Evolutionary conservation across 345 rosid species (phyloP), one percentile per base, ranked within the genome.

Genomic region (Brassica rapa): DNA sequence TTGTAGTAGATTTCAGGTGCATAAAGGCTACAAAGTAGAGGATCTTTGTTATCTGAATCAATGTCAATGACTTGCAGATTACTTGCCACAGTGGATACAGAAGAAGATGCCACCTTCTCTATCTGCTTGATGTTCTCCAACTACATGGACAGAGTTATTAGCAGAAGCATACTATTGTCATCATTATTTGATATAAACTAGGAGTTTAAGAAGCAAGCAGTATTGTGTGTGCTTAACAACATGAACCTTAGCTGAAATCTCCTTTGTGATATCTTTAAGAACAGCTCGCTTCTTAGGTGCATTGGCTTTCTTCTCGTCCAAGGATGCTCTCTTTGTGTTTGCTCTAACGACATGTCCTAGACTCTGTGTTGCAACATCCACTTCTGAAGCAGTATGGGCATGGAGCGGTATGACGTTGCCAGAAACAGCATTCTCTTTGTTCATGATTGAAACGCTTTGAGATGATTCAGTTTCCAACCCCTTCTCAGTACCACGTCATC

Each of bases 191-290:
- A 49, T 41, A 41, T 41, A 41, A 41, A 41, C 43, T 8, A 30
- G 12, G 55, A 43, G 9, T 11, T 16, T 16, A 37, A 37, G 43
- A 37, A 37, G 43, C 43, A 37, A 37, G 23, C 64, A 21, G 39
- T 77, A 57, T 25, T 71, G 21, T 21, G n/a, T 37, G 33, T 7
- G 11, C 9, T 33, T 23, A 66, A 67, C 30, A 68, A 77, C 98
- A 91, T 88, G 83, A 68, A 82, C 27, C 80, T 87, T 86, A 19
- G 86, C 56, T 69, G 88, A 77, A 74, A 30, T 77, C 43, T 78
- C 78, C 67, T 91, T 91, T 12, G 97, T 88, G 72, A 91, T 85
- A 82, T 94, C 96, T 75, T 82, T 84, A 73, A 94, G 92, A 74
- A 84, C 85, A 24, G 93, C 89, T 82, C 90, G 88, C 83, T 84